phyloP scores from a whole-genome alignment of 345 rosid genomes.

The Acer campestre region DNA sequence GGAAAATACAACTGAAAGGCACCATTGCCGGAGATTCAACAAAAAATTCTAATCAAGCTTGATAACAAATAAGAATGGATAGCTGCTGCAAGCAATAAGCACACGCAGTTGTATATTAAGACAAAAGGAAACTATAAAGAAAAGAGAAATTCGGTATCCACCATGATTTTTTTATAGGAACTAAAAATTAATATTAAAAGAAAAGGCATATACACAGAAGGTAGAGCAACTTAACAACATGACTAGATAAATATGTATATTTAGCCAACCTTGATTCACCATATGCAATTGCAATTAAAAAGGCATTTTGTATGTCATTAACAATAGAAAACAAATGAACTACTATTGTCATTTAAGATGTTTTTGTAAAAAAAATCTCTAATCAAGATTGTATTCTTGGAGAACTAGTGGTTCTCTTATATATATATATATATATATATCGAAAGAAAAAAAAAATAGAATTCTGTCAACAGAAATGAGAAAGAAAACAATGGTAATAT shows the following conservation, averaged over 20 bases:
- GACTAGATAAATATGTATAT: background rate
- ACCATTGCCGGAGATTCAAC: background rate
- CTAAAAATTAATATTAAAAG: background rate
- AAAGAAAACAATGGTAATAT: too few relatives aligned
- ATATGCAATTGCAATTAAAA: background rate
- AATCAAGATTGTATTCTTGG: background rate
- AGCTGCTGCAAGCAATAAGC: background rate
- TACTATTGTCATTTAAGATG: background rate
- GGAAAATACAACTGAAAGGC: background rate
- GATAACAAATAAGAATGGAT: background rate
- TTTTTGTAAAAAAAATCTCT: background rate
- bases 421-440: too few relatives aligned
- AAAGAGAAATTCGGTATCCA: background rate
- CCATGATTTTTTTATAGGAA: background rate
- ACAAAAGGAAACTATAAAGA: background rate
- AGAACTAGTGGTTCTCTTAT: background rate
- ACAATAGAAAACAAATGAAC: constrained; percentile 3
- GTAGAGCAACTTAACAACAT: constrained; percentile 7
- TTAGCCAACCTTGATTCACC: background rate
- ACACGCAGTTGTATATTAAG: background rate
- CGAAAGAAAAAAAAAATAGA: too few relatives aligned
- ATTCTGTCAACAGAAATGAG: too few relatives aligned
- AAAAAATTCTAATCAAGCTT: background rate
- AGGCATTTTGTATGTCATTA: background rate
- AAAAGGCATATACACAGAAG: background rate